Conservation (phyloP, 169 alveolate genomes). For the Theileria parva region DNA sequence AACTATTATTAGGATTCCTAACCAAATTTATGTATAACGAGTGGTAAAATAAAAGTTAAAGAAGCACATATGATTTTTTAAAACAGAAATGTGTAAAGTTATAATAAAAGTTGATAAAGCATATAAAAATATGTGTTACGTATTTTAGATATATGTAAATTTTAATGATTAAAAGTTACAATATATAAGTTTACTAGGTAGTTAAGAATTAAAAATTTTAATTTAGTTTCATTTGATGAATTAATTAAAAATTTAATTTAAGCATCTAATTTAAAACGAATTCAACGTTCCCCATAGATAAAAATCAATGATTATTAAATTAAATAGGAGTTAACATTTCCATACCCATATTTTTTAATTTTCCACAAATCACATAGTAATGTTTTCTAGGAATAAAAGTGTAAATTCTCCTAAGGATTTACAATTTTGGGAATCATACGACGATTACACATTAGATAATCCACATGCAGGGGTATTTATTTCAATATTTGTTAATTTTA, state of each 20-base stretch:
- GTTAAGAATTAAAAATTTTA: not conserved
- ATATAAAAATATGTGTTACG: not conserved
- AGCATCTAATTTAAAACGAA: not conserved
- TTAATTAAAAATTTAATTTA: no score
- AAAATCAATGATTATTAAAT: no score
- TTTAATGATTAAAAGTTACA: not conserved
- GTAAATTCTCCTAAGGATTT: slow-evolving; percentile 57
- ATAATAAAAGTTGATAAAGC: no score
- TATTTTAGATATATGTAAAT: no score
- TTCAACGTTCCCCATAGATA: not conserved
- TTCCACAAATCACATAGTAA: not conserved
- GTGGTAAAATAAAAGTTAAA: no score
- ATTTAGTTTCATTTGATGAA: not conserved
- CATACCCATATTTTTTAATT: not conserved
- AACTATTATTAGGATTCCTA: not conserved
- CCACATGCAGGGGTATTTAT: slow-evolving; percentile 77
- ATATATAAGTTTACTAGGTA: not conserved
- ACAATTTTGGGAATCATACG: slow-evolving; percentile 68
- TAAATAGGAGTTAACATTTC: not conserved
- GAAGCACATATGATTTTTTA: no score
- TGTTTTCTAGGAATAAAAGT: not conserved
- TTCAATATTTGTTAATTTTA: not conserved
- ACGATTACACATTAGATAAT: slow-evolving; percentile 67
- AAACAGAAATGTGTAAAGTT: not conserved
- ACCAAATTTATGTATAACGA: not conserved